Base-by-base conservation (phyloP, 2,329 filamentous ascomycete species). In the Magnaporthiopsis incrustans region DNA sequence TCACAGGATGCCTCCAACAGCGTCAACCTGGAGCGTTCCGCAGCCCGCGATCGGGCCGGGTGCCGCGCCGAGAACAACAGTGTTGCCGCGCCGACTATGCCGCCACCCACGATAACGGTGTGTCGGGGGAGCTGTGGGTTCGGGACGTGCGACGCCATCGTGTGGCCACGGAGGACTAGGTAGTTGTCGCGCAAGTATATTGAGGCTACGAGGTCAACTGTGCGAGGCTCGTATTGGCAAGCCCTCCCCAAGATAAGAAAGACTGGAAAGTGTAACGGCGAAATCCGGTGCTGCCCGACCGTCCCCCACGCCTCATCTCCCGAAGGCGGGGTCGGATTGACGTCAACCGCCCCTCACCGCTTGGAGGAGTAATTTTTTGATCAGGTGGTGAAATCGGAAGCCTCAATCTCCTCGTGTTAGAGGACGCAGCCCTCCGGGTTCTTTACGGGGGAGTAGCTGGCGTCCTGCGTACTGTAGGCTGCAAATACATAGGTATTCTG, bases 71-170 rank as follows among this genome's bases (percentile, higher is more conserved):
- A 82, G 72, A 90, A 91, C 75, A 88, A 91, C n/a, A 88, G 88
- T 14, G 86, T 89, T 1, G 87, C 86, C 44, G 85, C 77, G 65
- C 89, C 88, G 63, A 91, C 89, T 69, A 91, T 89, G 59, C 89
- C 88, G 59, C 85, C 82, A 64, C 89, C 89, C 50, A 91, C 73
- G 62, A 91, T 89, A 18, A 90, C 81, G 1, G 85, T 90, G 15
- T 62, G 61, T 7, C 53, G 61, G 25, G 59, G 59, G 10, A 38
- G n/a, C 14, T 33, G 26, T 57, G 33, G 30, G 60, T 22, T n/a
- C 7, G 22, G 18, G 44, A n/a, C 44, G 18, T n/a, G 18, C 6
- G 44, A 22, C 44, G 44, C 18, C 44, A 53, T 53, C 8, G 44
- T 53, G 44, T 53, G 44, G 44, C 2, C 44, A 10, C 44, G 2